These are phyloP conservation scores for Symbiodinium natans DNA, from an alignment of 73 alveolate species.

Conservation along the genomic window DNA sequence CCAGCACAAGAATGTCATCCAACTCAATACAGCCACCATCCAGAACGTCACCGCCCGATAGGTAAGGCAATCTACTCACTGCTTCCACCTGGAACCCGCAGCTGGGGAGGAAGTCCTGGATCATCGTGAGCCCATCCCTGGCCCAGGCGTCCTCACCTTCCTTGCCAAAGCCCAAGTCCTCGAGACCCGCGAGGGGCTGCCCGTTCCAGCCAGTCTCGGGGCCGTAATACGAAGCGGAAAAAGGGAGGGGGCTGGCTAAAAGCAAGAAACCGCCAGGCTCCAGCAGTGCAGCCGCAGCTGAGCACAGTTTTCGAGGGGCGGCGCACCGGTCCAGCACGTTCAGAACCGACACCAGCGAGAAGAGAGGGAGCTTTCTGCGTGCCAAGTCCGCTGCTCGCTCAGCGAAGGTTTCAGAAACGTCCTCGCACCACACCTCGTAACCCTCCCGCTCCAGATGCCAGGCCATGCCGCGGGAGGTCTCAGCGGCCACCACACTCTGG, in stretches of 20 bases:
- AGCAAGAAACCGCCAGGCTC: background rate
- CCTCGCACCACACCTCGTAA: slow-evolving; percentile 73
- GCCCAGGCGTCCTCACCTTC: background rate
- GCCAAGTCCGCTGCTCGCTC: background rate
- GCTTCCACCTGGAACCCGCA: slow-evolving; percentile 21
- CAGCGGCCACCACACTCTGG: background rate
- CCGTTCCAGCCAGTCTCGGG: background rate
- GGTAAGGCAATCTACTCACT: slow-evolving; percentile 49
- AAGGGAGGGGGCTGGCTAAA: slow-evolving; percentile 49
- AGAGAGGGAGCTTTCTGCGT: background rate
- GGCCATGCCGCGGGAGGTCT: slow-evolving; percentile 61
- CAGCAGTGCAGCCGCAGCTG: slow-evolving; percentile 16
- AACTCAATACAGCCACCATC: slow-evolving; percentile 61
- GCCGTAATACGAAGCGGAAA: slow-evolving; percentile 66
- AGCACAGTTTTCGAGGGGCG: background rate
- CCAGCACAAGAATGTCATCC: slow-evolving; percentile 64
- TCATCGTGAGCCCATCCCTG: background rate
- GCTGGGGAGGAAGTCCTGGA: slow-evolving; percentile 36
- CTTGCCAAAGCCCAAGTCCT: background rate
- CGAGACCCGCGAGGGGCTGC: too few relatives aligned
- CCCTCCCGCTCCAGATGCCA: slow-evolving; percentile 1
- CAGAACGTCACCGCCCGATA: slow-evolving; percentile 23
- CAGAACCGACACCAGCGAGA: slow-evolving; percentile 31
- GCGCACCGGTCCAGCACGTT: slow-evolving; percentile 72
- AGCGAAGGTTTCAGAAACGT: background rate